These are phyloP conservation scores for Sclerotinia sclerotiorum DNA, from an alignment of 2,329 filamentous ascomycete species.

Conservation along the genomic window DNA sequence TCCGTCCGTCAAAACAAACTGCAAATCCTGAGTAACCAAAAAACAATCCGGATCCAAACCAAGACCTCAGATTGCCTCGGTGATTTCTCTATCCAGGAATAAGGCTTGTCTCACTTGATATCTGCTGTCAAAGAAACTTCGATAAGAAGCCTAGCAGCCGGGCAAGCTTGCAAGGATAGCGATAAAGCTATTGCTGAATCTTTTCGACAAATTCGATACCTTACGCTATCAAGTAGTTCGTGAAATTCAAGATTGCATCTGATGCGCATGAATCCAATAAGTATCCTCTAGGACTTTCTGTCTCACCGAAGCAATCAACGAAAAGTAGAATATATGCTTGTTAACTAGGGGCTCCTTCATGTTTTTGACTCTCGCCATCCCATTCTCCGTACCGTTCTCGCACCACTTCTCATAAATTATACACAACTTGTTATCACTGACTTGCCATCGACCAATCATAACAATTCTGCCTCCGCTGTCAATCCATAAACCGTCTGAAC, in stretches of 20 bases:
- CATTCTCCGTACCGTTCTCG: conserved; percentile 2
- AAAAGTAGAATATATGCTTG: conserved; percentile 15
- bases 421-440: neutral
- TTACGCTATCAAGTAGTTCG: conserved; percentile 20
- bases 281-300: neutral
- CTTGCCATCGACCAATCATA: neutral
- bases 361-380: conserved; percentile 18
- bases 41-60: neutral
- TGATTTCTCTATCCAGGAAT: conserved; percentile 10
- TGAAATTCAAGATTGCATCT: conserved; percentile 10
- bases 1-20: conserved; percentile 14
- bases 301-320: conserved; percentile 9
- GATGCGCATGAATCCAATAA: conserved; percentile 12
- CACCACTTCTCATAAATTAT: conserved; percentile 7
- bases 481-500: neutral
- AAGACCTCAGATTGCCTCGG: conserved; percentile 13
- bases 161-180: conserved; percentile 33
- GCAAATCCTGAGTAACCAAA: conserved; percentile 4
- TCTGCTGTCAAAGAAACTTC: conserved; percentile 14
- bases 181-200: conserved; percentile 33
- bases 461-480: neutral
- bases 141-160: conserved; percentile 29
- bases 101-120: conserved; percentile 19
- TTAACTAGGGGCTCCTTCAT: conserved; percentile 18
- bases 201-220: conserved; percentile 22